Base-by-base conservation (phyloP, 306 rosid species). In the Psophocarpus tetragonolobus region DNA sequence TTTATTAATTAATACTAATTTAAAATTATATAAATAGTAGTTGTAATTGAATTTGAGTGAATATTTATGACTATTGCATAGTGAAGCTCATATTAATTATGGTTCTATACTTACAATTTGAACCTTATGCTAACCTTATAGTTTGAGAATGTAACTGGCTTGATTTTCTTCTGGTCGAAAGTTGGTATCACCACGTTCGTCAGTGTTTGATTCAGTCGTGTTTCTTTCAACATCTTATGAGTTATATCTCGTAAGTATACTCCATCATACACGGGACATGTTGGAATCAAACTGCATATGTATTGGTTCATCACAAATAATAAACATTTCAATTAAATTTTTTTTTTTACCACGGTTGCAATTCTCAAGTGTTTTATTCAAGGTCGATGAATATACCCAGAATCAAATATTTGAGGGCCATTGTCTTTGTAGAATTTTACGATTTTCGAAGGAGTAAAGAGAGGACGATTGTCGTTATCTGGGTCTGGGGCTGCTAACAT, bases 141-240 rank as follows among this genome's bases (percentile, higher is more conserved):
- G 21, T 13, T 71, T 27, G 79, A 80, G 51, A 80, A 80, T 10
- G 71, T 27, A 7, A 45, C 45, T 26, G 83, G 83, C 8, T 48
- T 53, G 8, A 73, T 50, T 4, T 15, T 30, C 50, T 62, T 72
- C 47, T 62, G 8, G 53, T 80, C 83, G 21, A 42, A 79, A 17
- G 72, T 20, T 61, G 83, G 77, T 6, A 79, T 71, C 14, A 79
- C 77, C 15, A 72, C 67, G 4, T 64, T 61, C 1, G 79, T 50
- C 3, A 80, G 26, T 21, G 73, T 72, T 20, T 80, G 67, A 1
- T 11, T 6, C 9, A 80, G 73, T n/a, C 79, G 66, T 35, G 53
- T 32, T 15, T 72, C 11, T 6, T 51, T 24, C 47, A 80, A 36
- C 1, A 26, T 0, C 1, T 30, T 5, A 12, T 73, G 14, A 11